These are phyloP conservation scores for Annona squamosa DNA, from an alignment of 164 flowering plant species.

Conservation along the genomic window DNA sequence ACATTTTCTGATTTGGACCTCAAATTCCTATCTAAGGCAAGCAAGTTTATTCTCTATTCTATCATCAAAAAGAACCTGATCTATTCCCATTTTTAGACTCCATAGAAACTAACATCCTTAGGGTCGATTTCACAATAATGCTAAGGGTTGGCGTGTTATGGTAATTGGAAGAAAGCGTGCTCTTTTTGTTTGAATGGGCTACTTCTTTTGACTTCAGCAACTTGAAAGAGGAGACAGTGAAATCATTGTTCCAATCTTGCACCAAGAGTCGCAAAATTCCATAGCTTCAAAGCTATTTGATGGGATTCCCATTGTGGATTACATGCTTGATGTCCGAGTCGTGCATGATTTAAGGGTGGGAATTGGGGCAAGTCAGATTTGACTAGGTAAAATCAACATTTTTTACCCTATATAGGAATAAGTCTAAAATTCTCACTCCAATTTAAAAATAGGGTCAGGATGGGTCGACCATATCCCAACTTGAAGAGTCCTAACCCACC, in stretches of 20 bases:
- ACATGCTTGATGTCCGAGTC: conserved; percentile 48
- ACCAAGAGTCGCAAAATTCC: conserved; percentile 60
- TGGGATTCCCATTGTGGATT: conserved; percentile 45
- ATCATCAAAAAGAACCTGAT: conserved; percentile 36
- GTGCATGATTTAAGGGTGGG: too few relatives aligned
- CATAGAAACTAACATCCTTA: conserved; percentile 39
- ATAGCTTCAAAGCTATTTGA: conserved; percentile 63
- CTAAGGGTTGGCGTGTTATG: conserved; percentile 60
- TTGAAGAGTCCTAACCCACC: too few relatives aligned
- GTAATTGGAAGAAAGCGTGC: conserved; percentile 53
- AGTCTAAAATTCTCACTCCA: too few relatives aligned
- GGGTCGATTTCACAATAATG: conserved; percentile 46
- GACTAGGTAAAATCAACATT: too few relatives aligned
- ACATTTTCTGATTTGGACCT: conserved; percentile 15
- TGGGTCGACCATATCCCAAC: too few relatives aligned
- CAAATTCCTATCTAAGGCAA: conserved; percentile 43
- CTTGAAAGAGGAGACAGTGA: conserved; percentile 40
- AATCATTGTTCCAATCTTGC: conserved; percentile 55
- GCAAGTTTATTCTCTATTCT: conserved; percentile 42
- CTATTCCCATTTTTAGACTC: conserved; percentile 43
- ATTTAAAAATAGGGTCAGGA: too few relatives aligned
- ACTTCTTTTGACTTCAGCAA: conserved; percentile 15
- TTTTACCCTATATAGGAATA: too few relatives aligned
- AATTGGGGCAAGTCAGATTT: too few relatives aligned
- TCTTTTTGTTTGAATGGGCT: conserved; percentile 67